These are phyloP conservation scores for Diaporthe capsici DNA, from an alignment of 2,329 filamentous ascomycete species.

Conservation along the genomic window DNA sequence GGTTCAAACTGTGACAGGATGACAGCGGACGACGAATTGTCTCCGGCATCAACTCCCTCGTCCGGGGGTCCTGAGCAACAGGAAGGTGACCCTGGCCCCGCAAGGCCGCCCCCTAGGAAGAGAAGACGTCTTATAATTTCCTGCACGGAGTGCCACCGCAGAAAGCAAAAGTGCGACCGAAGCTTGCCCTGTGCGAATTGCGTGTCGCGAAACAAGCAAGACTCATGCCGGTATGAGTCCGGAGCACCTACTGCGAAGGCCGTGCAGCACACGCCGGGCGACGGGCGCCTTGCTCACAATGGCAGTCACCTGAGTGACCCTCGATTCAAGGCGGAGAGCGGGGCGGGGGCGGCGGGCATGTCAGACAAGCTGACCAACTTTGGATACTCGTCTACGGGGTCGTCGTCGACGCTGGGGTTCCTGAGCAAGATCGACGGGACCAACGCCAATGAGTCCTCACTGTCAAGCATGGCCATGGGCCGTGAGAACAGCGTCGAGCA, in stretches of 20 bases:
- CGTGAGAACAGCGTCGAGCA: constrained; percentile 52
- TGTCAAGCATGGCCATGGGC: constrained; percentile 51
- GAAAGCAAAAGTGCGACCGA: constrained; percentile 76
- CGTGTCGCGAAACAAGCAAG: constrained; percentile 68
- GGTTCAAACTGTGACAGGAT: background rate
- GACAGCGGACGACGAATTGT: constrained; percentile 26
- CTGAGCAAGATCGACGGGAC: constrained; percentile 68
- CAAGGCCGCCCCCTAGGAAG: constrained; percentile 64
- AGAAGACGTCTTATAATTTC: constrained; percentile 73
- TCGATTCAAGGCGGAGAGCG: constrained; percentile 34
- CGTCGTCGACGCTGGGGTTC: constrained; percentile 66
- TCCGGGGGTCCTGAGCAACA: constrained; percentile 30
- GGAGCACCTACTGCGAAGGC: constrained; percentile 60
- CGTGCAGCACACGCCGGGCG: constrained; percentile 40
- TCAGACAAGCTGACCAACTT: constrained; percentile 62
- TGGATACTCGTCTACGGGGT: constrained; percentile 66
- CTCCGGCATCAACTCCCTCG: constrained; percentile 33
- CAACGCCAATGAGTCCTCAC: constrained; percentile 43
- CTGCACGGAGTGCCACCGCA: constrained; percentile 74
- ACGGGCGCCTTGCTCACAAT: background rate
- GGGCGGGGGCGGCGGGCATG: constrained; percentile 53
- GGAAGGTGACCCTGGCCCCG: constrained; percentile 10
- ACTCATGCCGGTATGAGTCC: constrained; percentile 70
- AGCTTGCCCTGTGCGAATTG: constrained; percentile 73
- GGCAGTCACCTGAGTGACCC: background rate